phyloP scores from a whole-genome alignment of 192 early-diverging fungal genomes.

The Linnemannia hyalina region DNA sequence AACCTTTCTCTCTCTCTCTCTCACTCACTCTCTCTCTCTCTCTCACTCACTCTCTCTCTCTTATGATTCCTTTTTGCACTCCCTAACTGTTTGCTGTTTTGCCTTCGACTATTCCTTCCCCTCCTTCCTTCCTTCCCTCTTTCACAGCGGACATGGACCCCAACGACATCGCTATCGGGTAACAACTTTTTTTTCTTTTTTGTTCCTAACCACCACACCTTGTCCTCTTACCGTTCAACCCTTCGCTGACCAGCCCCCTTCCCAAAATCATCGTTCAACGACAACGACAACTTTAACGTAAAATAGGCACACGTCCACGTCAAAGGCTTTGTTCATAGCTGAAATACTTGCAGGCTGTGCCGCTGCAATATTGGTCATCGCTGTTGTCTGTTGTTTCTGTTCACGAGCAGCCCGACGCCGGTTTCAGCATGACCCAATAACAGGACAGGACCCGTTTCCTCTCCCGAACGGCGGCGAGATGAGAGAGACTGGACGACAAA shows the following conservation, averaged over 20 bases:
- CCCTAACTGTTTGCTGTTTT: background rate
- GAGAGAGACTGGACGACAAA: slow-evolving; percentile 13
- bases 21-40: background rate
- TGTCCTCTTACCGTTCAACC: background rate
- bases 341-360: slow-evolving; percentile 42
- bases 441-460: background rate
- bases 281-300: background rate
- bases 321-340: slow-evolving; percentile 39
- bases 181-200: slow-evolving; percentile 2
- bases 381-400: slow-evolving; percentile 37
- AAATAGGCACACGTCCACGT: slow-evolving; percentile 9
- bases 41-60: background rate
- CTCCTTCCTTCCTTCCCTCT: background rate
- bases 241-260: background rate
- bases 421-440: background rate
- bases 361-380: slow-evolving; percentile 13
- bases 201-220: background rate
- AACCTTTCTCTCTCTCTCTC: background rate
- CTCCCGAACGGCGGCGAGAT: slow-evolving; percentile 1
- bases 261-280: background rate
- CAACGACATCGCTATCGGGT: slow-evolving; percentile 17
- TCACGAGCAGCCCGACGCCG: slow-evolving; percentile 31
- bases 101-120: background rate
- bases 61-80: background rate
- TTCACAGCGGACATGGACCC: slow-evolving; percentile 12